Evolutionary conservation across 768 basidiomycete genomes (phyloP).

Genomic region (Leucocoprinus birnbaumii): DNA sequence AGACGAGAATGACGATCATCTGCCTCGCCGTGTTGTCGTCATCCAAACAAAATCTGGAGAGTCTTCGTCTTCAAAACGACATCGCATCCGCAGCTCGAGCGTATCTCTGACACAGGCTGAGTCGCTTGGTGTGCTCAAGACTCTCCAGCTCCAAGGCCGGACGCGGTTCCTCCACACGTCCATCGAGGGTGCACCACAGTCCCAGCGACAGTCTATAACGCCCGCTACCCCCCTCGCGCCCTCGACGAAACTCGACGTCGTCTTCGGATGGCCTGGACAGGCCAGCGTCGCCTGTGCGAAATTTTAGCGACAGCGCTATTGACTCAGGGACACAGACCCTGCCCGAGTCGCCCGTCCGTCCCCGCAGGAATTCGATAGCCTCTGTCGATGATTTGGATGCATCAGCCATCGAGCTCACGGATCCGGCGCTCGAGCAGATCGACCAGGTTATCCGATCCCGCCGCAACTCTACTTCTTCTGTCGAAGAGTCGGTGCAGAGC

Average conservation of each 20-base stretch:
- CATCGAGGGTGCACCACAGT: constrained; percentile 25
- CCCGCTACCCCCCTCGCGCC: constrained; percentile 3
- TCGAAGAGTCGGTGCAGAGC: neutral
- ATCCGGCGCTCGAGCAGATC: constrained; percentile 12
- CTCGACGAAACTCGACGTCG: constrained; percentile 14
- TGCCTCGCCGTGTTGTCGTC: constrained; percentile 18
- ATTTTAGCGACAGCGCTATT: constrained; percentile 9
- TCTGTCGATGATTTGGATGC: constrained; percentile 2
- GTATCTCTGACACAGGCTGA: constrained; percentile 45
- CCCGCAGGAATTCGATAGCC: constrained; percentile 7
- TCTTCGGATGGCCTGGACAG: constrained; percentile 7
- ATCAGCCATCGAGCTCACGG: neutral
- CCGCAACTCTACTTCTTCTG: neutral
- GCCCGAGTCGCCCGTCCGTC: constrained; percentile 12
- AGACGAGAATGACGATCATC: constrained; percentile 60
- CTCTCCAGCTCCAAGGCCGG: constrained; percentile 62
- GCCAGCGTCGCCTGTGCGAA: constrained; percentile 4
- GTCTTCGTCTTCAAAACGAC: constrained; percentile 26
- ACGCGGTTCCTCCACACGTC: constrained; percentile 51
- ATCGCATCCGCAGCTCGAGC: constrained; percentile 58
- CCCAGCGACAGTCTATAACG: neutral
- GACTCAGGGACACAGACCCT: constrained; percentile 6
- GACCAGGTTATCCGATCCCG: constrained; percentile 9
- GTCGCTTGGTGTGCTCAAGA: constrained; percentile 56
- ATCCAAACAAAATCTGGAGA: constrained; percentile 18